phyloP scores from a whole-genome alignment of 2,329 filamentous ascomycete genomes.

The Zymoseptoria passerinii region DNA sequence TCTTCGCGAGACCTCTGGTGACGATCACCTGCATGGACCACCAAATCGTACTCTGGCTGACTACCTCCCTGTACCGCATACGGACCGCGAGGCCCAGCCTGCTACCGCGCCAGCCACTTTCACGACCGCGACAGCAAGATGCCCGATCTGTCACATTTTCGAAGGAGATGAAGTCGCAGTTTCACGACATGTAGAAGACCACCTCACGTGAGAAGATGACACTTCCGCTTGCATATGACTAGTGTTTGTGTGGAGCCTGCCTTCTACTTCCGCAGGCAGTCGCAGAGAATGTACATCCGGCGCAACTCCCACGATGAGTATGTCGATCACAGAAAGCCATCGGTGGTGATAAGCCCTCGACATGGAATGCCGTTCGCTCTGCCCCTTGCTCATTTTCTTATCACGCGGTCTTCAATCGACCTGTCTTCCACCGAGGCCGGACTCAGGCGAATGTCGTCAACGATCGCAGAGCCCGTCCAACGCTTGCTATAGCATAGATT shows the following conservation, averaged over 20 bases:
- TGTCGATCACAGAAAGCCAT: not conserved
- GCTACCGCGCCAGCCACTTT: conserved; percentile 14
- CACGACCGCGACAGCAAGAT: conserved; percentile 32
- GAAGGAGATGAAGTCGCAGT: conserved; percentile 62
- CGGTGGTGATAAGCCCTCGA: not conserved
- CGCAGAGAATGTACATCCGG: not conserved
- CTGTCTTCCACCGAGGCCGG: not conserved
- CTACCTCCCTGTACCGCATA: conserved; percentile 15
- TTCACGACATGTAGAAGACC: conserved; percentile 55
- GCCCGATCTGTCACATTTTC: conserved; percentile 59
- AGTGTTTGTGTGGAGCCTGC: too few species aligned
- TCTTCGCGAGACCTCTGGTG: conserved; percentile 3
- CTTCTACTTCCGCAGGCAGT: too few species aligned
- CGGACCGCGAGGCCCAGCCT: not conserved
- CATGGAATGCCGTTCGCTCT: not conserved
- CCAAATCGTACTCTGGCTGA: conserved; percentile 23
- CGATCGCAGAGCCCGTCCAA: not conserved
- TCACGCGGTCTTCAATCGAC: not conserved
- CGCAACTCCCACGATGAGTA: not conserved
- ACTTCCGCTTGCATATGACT: not conserved
- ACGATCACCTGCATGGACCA: conserved; percentile 14
- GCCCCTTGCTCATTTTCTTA: not conserved
- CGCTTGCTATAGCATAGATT: not conserved
- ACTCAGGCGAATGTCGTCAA: not conserved
- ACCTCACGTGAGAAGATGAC: conserved; percentile 36